Base-by-base conservation (phyloP, 805 yeast species). In the Wickerhamiella brachini region DNA sequence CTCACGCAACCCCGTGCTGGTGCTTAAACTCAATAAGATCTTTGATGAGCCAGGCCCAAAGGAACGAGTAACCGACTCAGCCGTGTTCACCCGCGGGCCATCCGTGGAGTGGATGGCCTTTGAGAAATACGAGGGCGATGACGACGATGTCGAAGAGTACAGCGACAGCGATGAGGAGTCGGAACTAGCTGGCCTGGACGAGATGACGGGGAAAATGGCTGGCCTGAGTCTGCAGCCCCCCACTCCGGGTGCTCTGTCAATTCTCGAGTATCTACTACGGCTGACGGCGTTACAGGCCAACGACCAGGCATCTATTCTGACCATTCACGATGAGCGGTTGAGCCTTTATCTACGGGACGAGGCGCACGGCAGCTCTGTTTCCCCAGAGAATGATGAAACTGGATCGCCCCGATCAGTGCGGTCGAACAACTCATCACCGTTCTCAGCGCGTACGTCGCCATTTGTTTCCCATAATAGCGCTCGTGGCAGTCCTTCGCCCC, bases 271-370 rank as follows among this genome's bases (percentile, higher is more conserved):
- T 57, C 53, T 83, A 5, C 58, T 83, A 0, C 66, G 90, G 42
- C 67, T 84, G 15, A 64, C 76, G 13, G 77, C 81, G 0, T 65
- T 83, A 15, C 88, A 84, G 60, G 68, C 74, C 12, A 76, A 69
- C 53, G 88, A 82, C 57, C 79, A 77, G 54, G 66, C 62, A 23
- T 70, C 80, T 1, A 64, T 82, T 2, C 59, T 77, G 8, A 67
- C 75, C 7, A 74, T 79, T 9, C 73, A 74, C n/a, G 93, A 85
- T 60, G 90, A 84, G 61, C 71, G 81, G 34, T 65, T 84, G 10
- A 65, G 79, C 3, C 58, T 80, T 1, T 84, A 81, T 56, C 65
- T 84, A 18, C 71, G 76, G 45, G 85, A 83, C 56, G 85, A 81
- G 37, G 41, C 41, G 7, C 41, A 37, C 20, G 41, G 41, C 41